phyloP scores from a whole-genome alignment of 345 rosid species.

The Populus davidiana region DNA sequence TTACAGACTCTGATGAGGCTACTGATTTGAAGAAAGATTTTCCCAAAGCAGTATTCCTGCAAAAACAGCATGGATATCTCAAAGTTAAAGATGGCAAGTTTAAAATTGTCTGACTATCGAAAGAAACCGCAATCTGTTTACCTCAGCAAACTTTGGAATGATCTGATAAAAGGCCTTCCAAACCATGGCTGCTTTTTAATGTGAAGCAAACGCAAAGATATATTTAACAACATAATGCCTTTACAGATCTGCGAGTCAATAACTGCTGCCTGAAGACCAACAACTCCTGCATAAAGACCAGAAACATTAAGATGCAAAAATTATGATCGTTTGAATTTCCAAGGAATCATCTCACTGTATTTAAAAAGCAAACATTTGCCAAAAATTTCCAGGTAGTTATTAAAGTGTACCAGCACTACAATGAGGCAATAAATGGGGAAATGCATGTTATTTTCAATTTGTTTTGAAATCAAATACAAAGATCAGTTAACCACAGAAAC shows the following conservation, averaged over 20 bases:
- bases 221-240: conserved; percentile 67
- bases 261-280: conserved; percentile 92
- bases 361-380: neutral
- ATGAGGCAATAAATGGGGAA: too few species aligned
- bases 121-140: conserved; percentile 15
- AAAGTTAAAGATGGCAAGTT: neutral
- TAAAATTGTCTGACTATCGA: neutral
- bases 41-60: conserved; percentile 74
- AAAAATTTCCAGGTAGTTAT: neutral
- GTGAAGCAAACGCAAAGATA: conserved; percentile 88
- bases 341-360: neutral
- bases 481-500: neutral
- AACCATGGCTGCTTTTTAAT: conserved; percentile 73
- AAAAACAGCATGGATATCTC: conserved; percentile 14
- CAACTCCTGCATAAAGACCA: conserved; percentile 52
- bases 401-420: too few species aligned
- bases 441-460: neutral
- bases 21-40: conserved; percentile 58
- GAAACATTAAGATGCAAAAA: neutral
- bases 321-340: neutral
- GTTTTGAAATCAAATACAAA: neutral
- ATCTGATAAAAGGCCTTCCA: conserved; percentile 70
- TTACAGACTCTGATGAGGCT: conserved; percentile 67
- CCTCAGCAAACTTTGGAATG: conserved; percentile 85
- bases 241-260: conserved; percentile 57